These are phyloP conservation scores for Thalassiosira oceanica DNA, from an alignment of 352 stramenopile genomes.

Conservation along the genomic window DNA sequence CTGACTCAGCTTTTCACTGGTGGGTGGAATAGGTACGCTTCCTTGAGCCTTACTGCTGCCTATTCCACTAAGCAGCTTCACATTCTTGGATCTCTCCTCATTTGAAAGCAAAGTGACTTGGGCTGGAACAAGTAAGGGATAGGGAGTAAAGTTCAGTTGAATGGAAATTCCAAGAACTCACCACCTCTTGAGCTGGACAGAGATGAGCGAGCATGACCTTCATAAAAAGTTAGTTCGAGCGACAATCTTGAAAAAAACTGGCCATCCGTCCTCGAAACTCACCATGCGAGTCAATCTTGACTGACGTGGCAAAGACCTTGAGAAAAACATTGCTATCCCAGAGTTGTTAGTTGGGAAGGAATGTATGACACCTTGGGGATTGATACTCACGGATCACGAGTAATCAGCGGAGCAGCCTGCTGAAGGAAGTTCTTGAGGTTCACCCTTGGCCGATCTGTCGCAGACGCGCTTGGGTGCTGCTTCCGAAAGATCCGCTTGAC, in stretches of 20 bases:
- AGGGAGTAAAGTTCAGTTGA: too few relatives aligned
- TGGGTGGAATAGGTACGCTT: too few relatives aligned
- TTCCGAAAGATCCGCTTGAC: conserved; percentile 63
- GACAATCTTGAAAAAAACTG: too few relatives aligned
- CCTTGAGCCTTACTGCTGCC: conserved; percentile 7
- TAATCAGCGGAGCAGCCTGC: conserved; percentile 64
- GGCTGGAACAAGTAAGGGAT: too few relatives aligned
- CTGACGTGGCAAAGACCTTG: conserved; percentile 63
- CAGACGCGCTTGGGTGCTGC: conserved; percentile 32
- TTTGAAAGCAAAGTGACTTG: conserved; percentile 44
- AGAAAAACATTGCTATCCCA: too few relatives aligned
- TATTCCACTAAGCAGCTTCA: conserved; percentile 45
- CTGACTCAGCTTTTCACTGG: conserved; percentile 13
- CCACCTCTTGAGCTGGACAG: conserved; percentile 33
- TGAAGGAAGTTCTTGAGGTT: conserved; percentile 69
- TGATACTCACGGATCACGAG: conserved; percentile 71
- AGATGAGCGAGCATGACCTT: too few relatives aligned
- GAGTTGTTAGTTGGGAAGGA: too few relatives aligned
- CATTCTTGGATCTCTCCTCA: conserved; percentile 47
- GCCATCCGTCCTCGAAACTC: too few relatives aligned
- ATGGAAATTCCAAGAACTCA: too few relatives aligned
- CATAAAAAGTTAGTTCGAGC: too few relatives aligned
- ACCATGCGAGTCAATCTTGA: too few relatives aligned
- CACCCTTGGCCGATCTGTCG: conserved; percentile 21
- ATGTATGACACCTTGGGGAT: too few relatives aligned